Conservation (phyloP, 441 rosid species). For the Macaranga tanarius region DNA sequence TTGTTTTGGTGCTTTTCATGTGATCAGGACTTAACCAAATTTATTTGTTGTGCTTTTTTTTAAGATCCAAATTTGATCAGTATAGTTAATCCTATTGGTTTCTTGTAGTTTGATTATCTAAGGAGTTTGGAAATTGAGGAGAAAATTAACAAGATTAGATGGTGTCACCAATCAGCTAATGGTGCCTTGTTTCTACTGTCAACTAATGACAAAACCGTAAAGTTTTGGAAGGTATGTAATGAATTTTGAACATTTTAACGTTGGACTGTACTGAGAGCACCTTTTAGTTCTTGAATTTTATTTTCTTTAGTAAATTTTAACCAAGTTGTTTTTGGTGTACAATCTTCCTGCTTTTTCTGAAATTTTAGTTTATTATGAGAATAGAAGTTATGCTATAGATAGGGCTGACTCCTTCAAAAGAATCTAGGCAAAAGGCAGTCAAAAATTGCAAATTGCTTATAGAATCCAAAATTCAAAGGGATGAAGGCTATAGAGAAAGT, state of each 20-base stretch:
- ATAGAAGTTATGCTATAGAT: not conserved
- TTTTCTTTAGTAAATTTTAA: not conserved
- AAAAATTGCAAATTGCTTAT: not conserved
- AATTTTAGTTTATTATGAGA: not conserved
- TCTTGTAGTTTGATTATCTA: conserved; percentile 83
- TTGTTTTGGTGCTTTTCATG: conserved; percentile 13
- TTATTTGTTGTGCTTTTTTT: conserved; percentile 8
- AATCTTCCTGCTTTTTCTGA: not conserved
- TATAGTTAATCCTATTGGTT: conserved; percentile 11
- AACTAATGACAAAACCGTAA: conserved; percentile 91
- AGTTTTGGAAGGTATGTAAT: conserved; percentile 77
- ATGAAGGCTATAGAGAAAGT: not conserved
- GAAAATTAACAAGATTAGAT: conserved; percentile 92
- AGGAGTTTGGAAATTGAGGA: conserved; percentile 99
- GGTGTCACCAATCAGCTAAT: conserved; percentile 81
- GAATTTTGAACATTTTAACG: not conserved
- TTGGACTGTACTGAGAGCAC: not conserved
- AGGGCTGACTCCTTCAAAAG: too few relatives aligned
- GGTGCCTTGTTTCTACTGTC: conserved; percentile 86
- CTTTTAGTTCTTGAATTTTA: not conserved
- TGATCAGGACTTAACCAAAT: conserved; percentile 1
- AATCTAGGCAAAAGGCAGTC: not conserved
- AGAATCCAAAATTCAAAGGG: not conserved
- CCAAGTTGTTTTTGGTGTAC: not conserved
- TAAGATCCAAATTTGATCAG: not conserved